Conservation (phyloP, 345 rosid species). For the Gossypioides kirkii region DNA sequence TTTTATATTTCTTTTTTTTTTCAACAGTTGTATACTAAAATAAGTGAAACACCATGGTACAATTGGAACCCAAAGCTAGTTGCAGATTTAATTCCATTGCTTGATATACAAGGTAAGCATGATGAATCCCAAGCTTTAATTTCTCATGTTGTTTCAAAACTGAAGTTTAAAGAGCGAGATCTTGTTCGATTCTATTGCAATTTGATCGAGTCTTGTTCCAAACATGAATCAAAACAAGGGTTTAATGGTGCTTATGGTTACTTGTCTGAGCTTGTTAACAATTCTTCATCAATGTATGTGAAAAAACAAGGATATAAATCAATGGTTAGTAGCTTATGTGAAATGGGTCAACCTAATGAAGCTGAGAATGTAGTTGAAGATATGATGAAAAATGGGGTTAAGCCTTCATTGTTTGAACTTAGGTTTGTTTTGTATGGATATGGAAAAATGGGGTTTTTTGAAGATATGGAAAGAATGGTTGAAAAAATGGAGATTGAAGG, state of each 20-base stretch:
- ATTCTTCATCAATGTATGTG: constrained; percentile 54
- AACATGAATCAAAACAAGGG: constrained; percentile 39
- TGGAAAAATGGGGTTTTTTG: constrained; percentile 63
- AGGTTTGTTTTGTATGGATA: constrained; percentile 53
- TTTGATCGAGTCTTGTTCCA: constrained; percentile 50
- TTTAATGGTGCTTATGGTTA: constrained; percentile 36
- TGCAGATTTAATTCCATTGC: constrained; percentile 56
- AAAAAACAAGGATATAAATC: constrained; percentile 61
- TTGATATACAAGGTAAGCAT: constrained; percentile 47
- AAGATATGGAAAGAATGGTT: constrained; percentile 53
- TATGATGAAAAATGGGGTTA: constrained; percentile 39
- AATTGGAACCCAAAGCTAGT: constrained; percentile 77
- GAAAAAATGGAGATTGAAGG: constrained; percentile 45
- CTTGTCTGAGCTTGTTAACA: constrained; percentile 32
- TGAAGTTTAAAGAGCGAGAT: constrained; percentile 51
- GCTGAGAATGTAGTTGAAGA: constrained; percentile 51
- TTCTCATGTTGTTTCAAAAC: constrained; percentile 38
- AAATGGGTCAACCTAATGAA: constrained; percentile 52
- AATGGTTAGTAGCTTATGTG: constrained; percentile 56
- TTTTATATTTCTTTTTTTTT: background rate
- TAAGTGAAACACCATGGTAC: constrained; percentile 69
- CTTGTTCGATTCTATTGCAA: constrained; percentile 46
- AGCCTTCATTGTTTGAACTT: constrained; percentile 45
- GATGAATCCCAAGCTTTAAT: constrained; percentile 43
- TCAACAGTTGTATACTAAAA: constrained; percentile 52